A percentile compares a stretch with the other conserved stretches of the same genome.
Evolutionary conservation across 345 rosid species (phyloP).

Genomic region (Boechera divaricarpa): DNA sequence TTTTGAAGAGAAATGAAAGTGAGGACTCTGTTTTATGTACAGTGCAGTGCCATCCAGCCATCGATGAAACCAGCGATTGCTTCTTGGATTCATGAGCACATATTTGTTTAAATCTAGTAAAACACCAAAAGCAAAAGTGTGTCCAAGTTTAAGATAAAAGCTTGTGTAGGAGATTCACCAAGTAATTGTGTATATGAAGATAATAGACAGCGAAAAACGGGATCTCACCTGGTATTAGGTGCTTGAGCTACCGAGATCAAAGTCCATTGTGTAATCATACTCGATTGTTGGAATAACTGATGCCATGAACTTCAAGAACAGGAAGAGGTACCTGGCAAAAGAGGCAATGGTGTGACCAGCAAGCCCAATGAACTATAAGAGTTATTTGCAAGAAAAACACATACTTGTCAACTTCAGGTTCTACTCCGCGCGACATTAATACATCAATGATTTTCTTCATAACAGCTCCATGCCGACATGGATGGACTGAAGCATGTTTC

Average conservation of each 20-base stretch:
- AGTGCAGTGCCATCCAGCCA: constrained; percentile 40
- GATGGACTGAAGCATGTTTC: constrained; percentile 99
- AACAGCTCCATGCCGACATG: constrained; percentile 98
- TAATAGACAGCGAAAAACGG: background rate
- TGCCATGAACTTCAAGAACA: constrained; percentile 92
- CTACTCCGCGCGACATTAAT: constrained; percentile 92
- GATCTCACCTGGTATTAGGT: constrained; percentile 49
- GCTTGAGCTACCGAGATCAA: constrained; percentile 93
- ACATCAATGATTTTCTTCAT: constrained; percentile 99
- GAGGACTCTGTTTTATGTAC: constrained; percentile 43
- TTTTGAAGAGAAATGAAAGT: constrained; percentile 19
- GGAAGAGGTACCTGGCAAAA: constrained; percentile 75
- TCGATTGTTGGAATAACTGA: constrained; percentile 95
- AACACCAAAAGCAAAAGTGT: background rate
- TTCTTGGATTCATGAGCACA: constrained; percentile 26
- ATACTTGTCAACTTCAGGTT: constrained; percentile 99
- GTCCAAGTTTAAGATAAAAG: constrained; percentile 8
- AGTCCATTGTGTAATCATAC: constrained; percentile 95
- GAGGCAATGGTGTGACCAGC: constrained; percentile 19
- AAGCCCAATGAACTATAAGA: background rate
- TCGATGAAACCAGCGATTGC: constrained; percentile 36
- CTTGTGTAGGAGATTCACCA: constrained; percentile 23
- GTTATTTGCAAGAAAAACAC: constrained; percentile 25
- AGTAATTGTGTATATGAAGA: background rate
- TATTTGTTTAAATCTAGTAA: constrained; percentile 13